Evolutionary conservation across 1,139 yeast genomes (phyloP).

Genomic region (Geotrichum macrosporum): DNA sequence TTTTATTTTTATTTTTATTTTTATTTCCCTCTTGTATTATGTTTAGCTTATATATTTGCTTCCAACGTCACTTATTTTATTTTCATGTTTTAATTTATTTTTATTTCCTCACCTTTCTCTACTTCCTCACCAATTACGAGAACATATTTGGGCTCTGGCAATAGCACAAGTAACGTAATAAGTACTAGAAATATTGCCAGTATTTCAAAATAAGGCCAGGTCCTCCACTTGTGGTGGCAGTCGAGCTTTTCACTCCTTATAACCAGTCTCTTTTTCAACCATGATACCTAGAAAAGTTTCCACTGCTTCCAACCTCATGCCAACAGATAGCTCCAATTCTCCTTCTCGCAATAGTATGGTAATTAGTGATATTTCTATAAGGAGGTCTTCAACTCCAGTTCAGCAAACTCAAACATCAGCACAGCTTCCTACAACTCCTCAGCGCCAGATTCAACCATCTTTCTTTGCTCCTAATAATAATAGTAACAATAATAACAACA

Average conservation of each 20-base stretch:
- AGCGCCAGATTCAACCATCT: slow-evolving; percentile 7
- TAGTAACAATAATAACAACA: too few relatives aligned
- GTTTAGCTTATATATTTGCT: too few relatives aligned
- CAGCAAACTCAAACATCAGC: slow-evolving; percentile 4
- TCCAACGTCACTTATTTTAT: too few relatives aligned
- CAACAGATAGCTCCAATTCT: slow-evolving; percentile 1
- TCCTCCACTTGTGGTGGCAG: slow-evolving; percentile 2
- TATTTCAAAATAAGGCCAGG: not conserved
- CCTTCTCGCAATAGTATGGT: not conserved
- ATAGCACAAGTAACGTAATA: not conserved
- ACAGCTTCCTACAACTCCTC: slow-evolving; percentile 4
- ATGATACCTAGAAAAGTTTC: slow-evolving; percentile 6
- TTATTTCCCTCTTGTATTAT: not conserved
- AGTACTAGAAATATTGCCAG: not conserved
- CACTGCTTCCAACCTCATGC: not conserved
- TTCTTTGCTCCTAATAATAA: not conserved
- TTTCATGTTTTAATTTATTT: too few relatives aligned
- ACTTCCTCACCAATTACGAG: not conserved
- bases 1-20: not conserved
- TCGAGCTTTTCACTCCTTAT: slow-evolving; percentile 5
- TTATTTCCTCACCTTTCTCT: too few relatives aligned
- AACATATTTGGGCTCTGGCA: not conserved
- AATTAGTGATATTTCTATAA: not conserved
- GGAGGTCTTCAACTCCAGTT: slow-evolving; percentile 1
- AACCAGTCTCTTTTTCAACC: not conserved